Conservation (phyloP, 2,329 filamentous ascomycete species). For the Ophiocordyceps camponoti-leonardi region DNA sequence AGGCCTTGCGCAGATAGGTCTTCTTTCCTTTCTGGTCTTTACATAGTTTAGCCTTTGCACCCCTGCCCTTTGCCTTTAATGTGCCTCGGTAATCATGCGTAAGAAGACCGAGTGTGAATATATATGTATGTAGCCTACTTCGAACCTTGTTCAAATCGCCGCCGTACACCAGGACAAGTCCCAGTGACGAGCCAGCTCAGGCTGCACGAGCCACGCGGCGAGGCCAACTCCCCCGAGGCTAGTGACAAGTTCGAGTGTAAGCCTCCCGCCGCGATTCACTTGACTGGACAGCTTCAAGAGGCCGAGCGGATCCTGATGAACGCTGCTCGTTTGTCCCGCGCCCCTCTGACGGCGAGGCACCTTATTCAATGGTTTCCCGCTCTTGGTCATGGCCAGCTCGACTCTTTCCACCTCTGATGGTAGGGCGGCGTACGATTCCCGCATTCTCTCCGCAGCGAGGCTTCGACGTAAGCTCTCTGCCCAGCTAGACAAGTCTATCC, state of each 20-base stretch:
- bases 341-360: neutral
- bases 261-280: conserved; percentile 45
- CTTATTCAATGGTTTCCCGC: neutral
- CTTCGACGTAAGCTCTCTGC: conserved; percentile 18
- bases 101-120: too few relatives aligned
- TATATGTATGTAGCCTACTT: too few relatives aligned
- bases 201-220: conserved; percentile 39
- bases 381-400: neutral
- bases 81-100: too few relatives aligned
- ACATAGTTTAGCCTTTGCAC: too few relatives aligned
- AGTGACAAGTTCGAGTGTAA: conserved; percentile 57
- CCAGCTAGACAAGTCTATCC: conserved; percentile 19
- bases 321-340: neutral
- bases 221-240: conserved; percentile 58
- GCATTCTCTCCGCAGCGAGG: conserved; percentile 14
- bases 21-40: too few relatives aligned
- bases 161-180: neutral
- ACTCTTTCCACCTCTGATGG: neutral
- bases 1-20: too few relatives aligned
- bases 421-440: conserved; percentile 1
- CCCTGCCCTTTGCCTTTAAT: too few relatives aligned
- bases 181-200: conserved; percentile 5
- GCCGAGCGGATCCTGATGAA: conserved; percentile 60
- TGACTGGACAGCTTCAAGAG: conserved; percentile 53
- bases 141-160: neutral